Evolutionary conservation across 2,329 filamentous ascomycete species (phyloP), one percentile per base, ranked within the genome.

Genomic region (Fusarium subtropicale): DNA sequence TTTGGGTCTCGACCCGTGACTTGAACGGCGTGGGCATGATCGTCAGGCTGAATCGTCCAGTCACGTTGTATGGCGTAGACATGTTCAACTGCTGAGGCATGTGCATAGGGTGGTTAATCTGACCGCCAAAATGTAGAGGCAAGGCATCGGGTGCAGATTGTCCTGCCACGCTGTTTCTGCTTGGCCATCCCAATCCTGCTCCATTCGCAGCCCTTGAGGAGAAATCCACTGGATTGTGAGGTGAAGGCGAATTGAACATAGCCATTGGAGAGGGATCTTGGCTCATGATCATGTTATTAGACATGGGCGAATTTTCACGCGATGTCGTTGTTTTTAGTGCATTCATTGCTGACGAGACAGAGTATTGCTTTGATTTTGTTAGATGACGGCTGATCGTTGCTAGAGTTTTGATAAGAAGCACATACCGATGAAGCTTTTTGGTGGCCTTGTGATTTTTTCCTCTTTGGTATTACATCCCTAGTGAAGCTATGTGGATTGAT

Each of bases 1-100:
- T 97, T 77, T 98, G 96, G 0, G 96, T 98, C 82, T 99, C 96
- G 20, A 98, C 96, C 24, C 96, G 90, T 18, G 94, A 97, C 80
- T 97, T 98, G 59, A 88, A 77, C 7, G 91, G 91, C 5, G 88
- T 92, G 7, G 89, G 88, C 66, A 90, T 85, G 44, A 92, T 87
- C 15, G 85, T 86, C 39, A 92, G 78, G 52, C 81, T 80, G 52
- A 79, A 85, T 20, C 72, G 72, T 30, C 76, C 71, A 20, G 71
- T 75, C 45, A 79, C 80, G 38, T 71, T 76, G 46, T 76, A 80
- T 13, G 73, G 59, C 24, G 69, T 67, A 42, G 74, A 66, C 45
- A 75, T 69, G 24, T 76, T 59, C 60, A 78, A 69, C 22, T 77
- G 76, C 50, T 76, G 75, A 26, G 78, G 78, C 28, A 79, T 73